Evolutionary conservation across 2,329 filamentous ascomycete species (phyloP), one percentile per base, ranked within the genome.

Genomic region (Microcyclospora pomicola): DNA sequence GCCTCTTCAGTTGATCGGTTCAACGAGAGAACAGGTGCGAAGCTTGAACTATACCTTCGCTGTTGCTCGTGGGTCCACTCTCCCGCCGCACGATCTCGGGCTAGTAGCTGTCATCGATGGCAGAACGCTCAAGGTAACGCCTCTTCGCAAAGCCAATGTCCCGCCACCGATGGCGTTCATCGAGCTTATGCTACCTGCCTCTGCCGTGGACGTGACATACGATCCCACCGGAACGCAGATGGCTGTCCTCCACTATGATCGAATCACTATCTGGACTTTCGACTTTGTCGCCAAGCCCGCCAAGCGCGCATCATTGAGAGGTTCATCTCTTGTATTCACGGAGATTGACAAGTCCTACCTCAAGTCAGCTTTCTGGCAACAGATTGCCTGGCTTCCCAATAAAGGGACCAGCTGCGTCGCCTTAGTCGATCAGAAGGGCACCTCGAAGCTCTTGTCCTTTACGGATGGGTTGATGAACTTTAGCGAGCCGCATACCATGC

Each of bases 101-200:
- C 33, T 50, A 12, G 77, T 92, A 32, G 82, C 79, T 9, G 85
- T 93, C 9, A 75, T 95, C 34, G 88, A 96, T 58, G 91, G 91
- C 12, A 72, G 66, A 66, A 73, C 56, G 2, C 61, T 96, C 41
- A 93, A 92, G 55, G 60, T 96, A 33, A 96, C 91, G 0, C 85
- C 91, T 1, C 71, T 98, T 46, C 72, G 82, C 44, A 71, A 79
- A 35, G 82, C 85, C 10, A 93, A 91, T 51, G 71, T 95, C 2
- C 91, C 91, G 15, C 91, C 91, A 19, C 91, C 91, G 1, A 95
- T 96, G 86, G 77, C 85, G 12, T 69, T 88, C 44, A 81, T 81
- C 47, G 82, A 92, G 40, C 51, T 95, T 13, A 51, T 64, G 10
- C 60, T 81, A 19, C 65, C 72, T 11, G 69, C 69, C 0, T 77